Evolutionary conservation across 495 filamentous ascomycete genomes (phyloP).

Genomic region (Neurospora discreta): DNA sequence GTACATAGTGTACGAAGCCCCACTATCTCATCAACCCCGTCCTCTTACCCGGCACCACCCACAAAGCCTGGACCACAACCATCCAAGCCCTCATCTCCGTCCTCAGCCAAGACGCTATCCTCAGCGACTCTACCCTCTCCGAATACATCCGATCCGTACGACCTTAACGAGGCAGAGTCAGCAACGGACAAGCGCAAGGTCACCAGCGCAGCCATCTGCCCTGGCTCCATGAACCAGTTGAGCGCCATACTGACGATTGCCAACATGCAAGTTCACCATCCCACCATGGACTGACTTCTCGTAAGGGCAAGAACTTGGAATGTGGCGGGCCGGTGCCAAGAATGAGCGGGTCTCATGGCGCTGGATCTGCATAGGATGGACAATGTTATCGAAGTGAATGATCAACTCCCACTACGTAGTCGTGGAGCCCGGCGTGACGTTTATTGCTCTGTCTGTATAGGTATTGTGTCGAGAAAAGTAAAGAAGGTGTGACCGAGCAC

Average conservation of each 20-base stretch:
- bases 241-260: constrained; percentile 28
- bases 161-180: constrained; percentile 20
- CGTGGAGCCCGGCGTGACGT: constrained; percentile 47
- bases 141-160: constrained; percentile 38
- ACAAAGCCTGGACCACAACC: constrained; percentile 19
- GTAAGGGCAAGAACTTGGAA: constrained; percentile 42
- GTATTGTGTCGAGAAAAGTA: constrained; percentile 35
- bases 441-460: constrained; percentile 41
- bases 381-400: constrained; percentile 44
- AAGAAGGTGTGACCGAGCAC: constrained; percentile 43
- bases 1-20: constrained; percentile 12
- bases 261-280: constrained; percentile 35
- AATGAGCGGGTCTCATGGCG: constrained; percentile 41
- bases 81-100: constrained; percentile 17
- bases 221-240: constrained; percentile 29
- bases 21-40: constrained; percentile 16
- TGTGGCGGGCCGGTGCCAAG: constrained; percentile 48
- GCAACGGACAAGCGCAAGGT: constrained; percentile 18
- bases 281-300: constrained; percentile 42
- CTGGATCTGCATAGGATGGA: constrained; percentile 47
- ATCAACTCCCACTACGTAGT: constrained; percentile 41
- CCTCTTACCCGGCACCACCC: constrained; percentile 30
- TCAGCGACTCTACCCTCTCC: constrained; percentile 21
- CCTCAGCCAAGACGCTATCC: constrained; percentile 25
- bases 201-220: constrained; percentile 33